Percentiles rank a stretch among this genome's conserved stretches.
phyloP scores from a whole-genome alignment of 768 basidiomycete genomes.

The Russula virescens region DNA sequence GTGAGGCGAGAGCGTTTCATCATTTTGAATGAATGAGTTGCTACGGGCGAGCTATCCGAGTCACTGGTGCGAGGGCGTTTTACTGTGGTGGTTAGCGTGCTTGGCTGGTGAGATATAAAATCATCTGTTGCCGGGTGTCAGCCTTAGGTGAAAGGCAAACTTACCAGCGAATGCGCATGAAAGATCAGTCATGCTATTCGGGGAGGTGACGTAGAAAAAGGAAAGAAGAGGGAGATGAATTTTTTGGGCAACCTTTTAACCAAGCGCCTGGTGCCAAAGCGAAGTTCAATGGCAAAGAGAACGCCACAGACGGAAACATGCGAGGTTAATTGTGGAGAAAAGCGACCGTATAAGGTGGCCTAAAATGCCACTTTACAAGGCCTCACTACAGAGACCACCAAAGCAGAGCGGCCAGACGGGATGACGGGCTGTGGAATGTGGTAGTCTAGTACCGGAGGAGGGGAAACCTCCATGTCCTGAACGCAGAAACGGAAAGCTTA shows the following conservation, averaged over 20 bases:
- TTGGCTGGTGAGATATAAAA: background rate
- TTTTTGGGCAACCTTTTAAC: background rate
- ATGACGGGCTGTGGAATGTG: slow-evolving; percentile 7
- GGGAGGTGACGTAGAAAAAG: background rate
- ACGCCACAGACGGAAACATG: background rate
- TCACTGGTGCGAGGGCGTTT: background rate
- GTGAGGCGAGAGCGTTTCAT: background rate
- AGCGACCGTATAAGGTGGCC: background rate
- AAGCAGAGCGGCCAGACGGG: background rate
- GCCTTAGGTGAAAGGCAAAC: background rate
- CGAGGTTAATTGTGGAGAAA: background rate
- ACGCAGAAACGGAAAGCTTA: background rate
- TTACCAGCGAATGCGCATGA: background rate
- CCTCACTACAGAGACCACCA: background rate
- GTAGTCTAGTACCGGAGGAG: background rate
- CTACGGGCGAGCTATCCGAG: background rate
- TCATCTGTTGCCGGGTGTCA: background rate
- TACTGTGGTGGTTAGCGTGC: background rate
- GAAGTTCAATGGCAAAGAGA: background rate
- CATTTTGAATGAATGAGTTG: background rate
- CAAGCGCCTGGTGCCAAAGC: background rate
- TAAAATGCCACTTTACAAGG: background rate
- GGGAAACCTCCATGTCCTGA: background rate
- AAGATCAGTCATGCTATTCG: background rate
- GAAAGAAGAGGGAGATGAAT: background rate